These are phyloP conservation scores for Nothopassalora personata DNA, from an alignment of 2,329 filamentous ascomycete species.

Conservation along the genomic window DNA sequence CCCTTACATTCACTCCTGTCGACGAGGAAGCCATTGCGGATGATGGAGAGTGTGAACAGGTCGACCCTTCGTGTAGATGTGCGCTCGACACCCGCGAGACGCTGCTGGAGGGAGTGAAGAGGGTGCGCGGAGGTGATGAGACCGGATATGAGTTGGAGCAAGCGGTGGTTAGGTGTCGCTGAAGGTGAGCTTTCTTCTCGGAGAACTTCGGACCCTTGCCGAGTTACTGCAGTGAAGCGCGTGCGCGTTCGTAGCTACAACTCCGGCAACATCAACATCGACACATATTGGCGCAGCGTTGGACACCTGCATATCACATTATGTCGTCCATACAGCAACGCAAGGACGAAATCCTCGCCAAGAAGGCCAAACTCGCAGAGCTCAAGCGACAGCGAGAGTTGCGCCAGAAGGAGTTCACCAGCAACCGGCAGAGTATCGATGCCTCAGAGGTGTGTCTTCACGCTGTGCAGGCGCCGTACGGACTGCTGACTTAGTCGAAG, in stretches of 20 bases:
- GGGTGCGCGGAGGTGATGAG: conserved; percentile 1
- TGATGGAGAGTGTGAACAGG: conserved; percentile 5
- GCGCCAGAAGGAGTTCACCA: conserved; percentile 68
- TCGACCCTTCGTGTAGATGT: background rate
- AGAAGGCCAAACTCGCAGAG: conserved; percentile 94
- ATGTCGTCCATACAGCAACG: conserved; percentile 56
- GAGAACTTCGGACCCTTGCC: background rate
- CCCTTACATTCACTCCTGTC: conserved; percentile 50
- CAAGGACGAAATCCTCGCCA: conserved; percentile 92
- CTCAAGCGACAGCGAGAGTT: conserved; percentile 87
- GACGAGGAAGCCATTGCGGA: conserved; percentile 37
- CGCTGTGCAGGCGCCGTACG: background rate
- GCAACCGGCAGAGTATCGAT: conserved; percentile 62
- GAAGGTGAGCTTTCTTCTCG: conserved; percentile 1
- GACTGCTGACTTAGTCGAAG: conserved; percentile 39
- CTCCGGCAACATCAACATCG: background rate
- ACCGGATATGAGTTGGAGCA: background rate
- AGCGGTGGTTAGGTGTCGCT: conserved; percentile 7
- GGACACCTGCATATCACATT: background rate
- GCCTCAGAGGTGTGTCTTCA: conserved; percentile 59
- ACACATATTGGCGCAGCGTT: background rate
- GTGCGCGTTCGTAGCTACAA: background rate
- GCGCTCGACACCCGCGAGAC: background rate
- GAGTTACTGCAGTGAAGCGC: background rate
- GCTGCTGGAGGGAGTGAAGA: background rate